These are phyloP conservation scores for Pyrus communis DNA, from an alignment of 306 rosid genomes.

Conservation along the genomic window DNA sequence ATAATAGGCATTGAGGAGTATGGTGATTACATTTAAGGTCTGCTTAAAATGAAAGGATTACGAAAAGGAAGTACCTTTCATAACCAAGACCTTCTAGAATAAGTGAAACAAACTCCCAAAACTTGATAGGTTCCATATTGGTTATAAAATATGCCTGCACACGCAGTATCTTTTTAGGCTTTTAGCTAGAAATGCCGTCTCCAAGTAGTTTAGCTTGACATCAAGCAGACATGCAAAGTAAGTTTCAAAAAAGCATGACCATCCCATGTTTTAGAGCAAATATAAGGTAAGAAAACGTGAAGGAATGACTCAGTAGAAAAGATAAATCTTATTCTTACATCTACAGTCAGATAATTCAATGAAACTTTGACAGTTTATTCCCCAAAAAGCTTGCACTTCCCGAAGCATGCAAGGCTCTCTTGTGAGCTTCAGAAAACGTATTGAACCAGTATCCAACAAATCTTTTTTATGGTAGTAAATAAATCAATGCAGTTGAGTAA, in stretches of 20 bases:
- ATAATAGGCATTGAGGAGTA: not conserved
- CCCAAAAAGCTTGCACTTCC: not conserved
- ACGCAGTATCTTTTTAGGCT: constrained; percentile 17
- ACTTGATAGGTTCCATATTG: constrained; percentile 80
- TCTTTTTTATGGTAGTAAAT: not conserved
- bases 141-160: constrained; percentile 94
- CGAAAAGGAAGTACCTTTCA: constrained; percentile 45
- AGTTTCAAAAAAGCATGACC: not conserved
- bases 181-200: constrained; percentile 16
- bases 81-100: constrained; percentile 88
- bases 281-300: not conserved
- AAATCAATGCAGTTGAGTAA: not conserved
- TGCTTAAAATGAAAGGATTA: not conserved
- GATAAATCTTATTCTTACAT: not conserved
- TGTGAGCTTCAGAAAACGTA: not conserved
- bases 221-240: not conserved
- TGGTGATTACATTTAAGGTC: not conserved
- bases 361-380: not conserved
- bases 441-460: not conserved
- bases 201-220: not conserved
- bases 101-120: constrained; percentile 87
- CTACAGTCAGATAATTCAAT: not conserved
- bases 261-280: not conserved
- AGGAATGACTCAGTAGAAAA: not conserved
- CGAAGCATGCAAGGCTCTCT: not conserved